Base-by-base conservation (phyloP, 225 moss, liverwort and hornwort species). In the Pleurozium schreberi region DNA sequence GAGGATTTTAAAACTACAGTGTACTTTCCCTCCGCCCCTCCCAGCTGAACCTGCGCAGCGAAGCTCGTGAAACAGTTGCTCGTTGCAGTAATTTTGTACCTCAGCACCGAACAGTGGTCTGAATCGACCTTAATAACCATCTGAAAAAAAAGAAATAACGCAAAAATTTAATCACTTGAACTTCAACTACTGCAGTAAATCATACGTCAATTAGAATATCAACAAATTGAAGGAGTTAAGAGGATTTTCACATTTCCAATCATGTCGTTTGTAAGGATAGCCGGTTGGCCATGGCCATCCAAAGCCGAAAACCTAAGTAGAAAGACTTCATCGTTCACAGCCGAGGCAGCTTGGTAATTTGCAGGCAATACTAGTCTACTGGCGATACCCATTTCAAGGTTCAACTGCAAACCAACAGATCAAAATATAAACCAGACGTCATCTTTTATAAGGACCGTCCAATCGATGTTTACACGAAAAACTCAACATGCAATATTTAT, bases 271-370 rank as follows among this genome's bases (percentile, higher is more conserved):
- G 88, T 86, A 63, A 92, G 90, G 36, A 57, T 61, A 50, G 88
- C 92, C 43, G 92, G 88, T 77, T 85, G 82, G 42, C 92, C 90
- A 34, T 81, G 80, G 45, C 86, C 92, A 85, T 96, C 96, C 52
- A 88, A 86, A 11, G 92, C 95, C 62, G 63, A n/a, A 70, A 96
- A 96, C 21, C 90, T 93, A n/a, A 96, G 79, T 14, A 83, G 55
- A 47, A 94, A 79, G 13, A 81, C 49, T 36, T 90, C 91, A 42
- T 93, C 94, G 25, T 91, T 94, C 62, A 80, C 60, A 43, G 87
- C 89, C 62, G 73, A 83, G 75, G 93, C 68, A 69, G 69, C 49
- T 31, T 86, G 89, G 76, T 87, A 88, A 84, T 73, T 85, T 61
- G 90, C 67, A 69, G 91, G 87, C 80, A 90, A 84, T 59, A 86